Conservation (phyloP, 768 basidiomycete species). For the Trametes gibbosa region DNA sequence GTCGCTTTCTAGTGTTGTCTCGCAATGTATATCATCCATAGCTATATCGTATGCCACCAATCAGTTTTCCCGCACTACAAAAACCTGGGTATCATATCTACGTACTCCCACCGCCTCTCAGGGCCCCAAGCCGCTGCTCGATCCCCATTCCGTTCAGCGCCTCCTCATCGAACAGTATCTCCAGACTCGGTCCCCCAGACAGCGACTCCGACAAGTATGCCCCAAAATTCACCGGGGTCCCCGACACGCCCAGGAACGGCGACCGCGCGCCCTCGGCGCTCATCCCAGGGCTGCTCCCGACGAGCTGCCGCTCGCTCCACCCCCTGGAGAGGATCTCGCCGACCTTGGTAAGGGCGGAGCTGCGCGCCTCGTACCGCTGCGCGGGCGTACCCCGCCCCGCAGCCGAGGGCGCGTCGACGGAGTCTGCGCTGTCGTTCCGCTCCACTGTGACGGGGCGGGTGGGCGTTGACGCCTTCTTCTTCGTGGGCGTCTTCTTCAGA, state of each 20-base stretch:
- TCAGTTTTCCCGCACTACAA: background rate
- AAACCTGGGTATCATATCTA: background rate
- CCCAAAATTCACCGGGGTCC: conserved; percentile 8
- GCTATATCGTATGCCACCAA: no score
- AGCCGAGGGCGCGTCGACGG: background rate
- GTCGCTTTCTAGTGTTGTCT: no score
- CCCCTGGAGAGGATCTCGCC: conserved; percentile 30
- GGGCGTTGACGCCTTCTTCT: background rate
- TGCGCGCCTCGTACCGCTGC: conserved; percentile 27
- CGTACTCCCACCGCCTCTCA: background rate
- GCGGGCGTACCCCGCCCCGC: conserved; percentile 22
- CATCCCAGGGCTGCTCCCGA: background rate
- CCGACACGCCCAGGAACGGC: background rate
- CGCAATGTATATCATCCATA: no score
- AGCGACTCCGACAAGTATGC: background rate
- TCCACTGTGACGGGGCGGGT: background rate
- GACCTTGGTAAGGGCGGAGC: conserved; percentile 28
- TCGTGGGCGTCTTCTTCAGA: conserved; percentile 19
- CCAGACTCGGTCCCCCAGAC: background rate
- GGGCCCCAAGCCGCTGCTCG: conserved; percentile 17
- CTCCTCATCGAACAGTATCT: background rate
- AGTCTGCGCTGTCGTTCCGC: conserved; percentile 4
- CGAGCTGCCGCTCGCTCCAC: conserved; percentile 25
- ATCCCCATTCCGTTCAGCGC: conserved; percentile 14
- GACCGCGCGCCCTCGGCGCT: background rate